Evolutionary conservation across 768 basidiomycete genomes (phyloP).

Genomic region (Podaxis pistillaris): DNA sequence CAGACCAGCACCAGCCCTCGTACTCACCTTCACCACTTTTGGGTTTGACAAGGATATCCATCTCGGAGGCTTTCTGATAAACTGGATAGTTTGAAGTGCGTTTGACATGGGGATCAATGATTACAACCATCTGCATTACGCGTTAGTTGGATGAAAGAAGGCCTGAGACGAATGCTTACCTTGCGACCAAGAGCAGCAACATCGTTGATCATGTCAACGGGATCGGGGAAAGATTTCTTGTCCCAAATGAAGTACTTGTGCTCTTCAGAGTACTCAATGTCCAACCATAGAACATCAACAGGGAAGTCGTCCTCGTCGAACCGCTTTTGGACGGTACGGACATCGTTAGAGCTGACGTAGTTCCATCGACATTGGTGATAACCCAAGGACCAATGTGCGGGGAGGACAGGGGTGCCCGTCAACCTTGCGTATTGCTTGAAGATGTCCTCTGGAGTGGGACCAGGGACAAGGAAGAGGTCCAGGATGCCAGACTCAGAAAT

Average conservation of each 20-base stretch:
- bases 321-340: constrained; percentile 77
- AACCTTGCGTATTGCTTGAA: constrained; percentile 84
- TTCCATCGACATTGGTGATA: constrained; percentile 99
- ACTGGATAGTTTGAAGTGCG: constrained; percentile 76
- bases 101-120: constrained; percentile 96
- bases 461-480: constrained; percentile 91
- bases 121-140: constrained; percentile 87
- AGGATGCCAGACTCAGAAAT: constrained; percentile 96
- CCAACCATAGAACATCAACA: constrained; percentile 95
- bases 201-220: constrained; percentile 88
- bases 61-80: constrained; percentile 80
- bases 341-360: constrained; percentile 87
- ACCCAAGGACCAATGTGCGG: constrained; percentile 86
- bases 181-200: constrained; percentile 84
- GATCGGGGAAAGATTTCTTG: constrained; percentile 87
- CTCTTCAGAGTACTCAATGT: constrained; percentile 92
- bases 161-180: constrained; percentile 37
- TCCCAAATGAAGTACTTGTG: constrained; percentile 99
- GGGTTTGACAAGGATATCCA: constrained; percentile 80
- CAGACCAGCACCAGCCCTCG: constrained; percentile 99
- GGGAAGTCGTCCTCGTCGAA: constrained; percentile 97
- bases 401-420: constrained; percentile 86
- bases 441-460: constrained; percentile 78
- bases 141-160: neutral
- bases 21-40: constrained; percentile 80